Percentiles rank a stretch among this genome's conserved stretches.
Evolutionary conservation across 2,329 filamentous ascomycete genomes (phyloP).

Genomic region (Escovopsis sp.): DNA sequence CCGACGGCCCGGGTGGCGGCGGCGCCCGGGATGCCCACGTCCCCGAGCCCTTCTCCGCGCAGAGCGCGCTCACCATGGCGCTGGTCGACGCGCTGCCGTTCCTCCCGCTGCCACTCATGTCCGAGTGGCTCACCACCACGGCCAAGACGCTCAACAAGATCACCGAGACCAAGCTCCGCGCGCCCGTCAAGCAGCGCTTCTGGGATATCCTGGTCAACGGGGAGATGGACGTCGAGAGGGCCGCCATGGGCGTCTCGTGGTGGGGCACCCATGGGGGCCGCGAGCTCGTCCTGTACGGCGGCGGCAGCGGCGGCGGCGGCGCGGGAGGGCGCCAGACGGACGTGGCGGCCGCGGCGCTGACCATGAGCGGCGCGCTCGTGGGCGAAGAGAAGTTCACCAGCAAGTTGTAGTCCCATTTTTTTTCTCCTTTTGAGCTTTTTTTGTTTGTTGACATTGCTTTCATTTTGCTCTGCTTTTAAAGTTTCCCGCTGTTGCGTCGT

Average conservation of each 20-base stretch:
- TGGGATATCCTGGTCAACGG: constrained; percentile 68
- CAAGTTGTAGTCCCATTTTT: neutral
- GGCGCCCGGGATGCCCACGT: constrained; percentile 6
- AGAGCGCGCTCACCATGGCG: constrained; percentile 61
- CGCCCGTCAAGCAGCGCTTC: constrained; percentile 54
- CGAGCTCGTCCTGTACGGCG: constrained; percentile 30
- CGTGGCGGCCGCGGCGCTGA: constrained; percentile 4
- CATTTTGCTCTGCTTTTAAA: no score
- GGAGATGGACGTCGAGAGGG: constrained; percentile 79
- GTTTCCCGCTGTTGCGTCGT: no score
- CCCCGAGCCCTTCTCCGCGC: constrained; percentile 48
- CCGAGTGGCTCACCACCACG: constrained; percentile 66
- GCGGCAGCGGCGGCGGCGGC: neutral
- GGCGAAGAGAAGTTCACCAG: constrained; percentile 18
- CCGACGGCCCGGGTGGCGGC: constrained; percentile 9
- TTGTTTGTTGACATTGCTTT: no score
- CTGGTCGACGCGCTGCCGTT: constrained; percentile 68
- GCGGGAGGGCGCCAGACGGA: no score
- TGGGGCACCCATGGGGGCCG: constrained; percentile 53
- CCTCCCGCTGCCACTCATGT: constrained; percentile 52
- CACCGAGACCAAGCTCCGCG: constrained; percentile 44
- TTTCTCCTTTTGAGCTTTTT: no score
- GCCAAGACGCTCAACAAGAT: constrained; percentile 54
- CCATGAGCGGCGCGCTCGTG: constrained; percentile 42
- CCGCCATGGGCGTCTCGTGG: constrained; percentile 68